Evolutionary conservation across 805 yeast genomes (phyloP).

Genomic region (Cyberlindnera amylophila): DNA sequence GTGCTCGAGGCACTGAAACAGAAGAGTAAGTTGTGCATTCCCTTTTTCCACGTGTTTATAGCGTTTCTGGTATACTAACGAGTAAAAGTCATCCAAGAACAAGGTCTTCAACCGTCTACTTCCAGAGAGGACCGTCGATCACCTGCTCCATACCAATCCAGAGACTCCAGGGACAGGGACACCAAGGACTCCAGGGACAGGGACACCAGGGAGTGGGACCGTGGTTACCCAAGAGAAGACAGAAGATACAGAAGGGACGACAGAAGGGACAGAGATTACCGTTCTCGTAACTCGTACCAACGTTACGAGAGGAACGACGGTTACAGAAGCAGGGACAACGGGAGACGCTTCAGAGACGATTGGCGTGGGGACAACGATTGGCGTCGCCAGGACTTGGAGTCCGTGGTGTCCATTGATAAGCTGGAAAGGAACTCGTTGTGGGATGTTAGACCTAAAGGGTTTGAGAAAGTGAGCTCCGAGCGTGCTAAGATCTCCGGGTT

Average conservation of each 20-base stretch:
- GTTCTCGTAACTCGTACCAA: slow-evolving; percentile 8
- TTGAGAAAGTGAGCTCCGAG: slow-evolving; percentile 69
- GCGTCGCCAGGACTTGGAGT: slow-evolving; percentile 31
- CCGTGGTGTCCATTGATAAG: slow-evolving; percentile 45
- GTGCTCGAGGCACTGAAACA: slow-evolving; percentile 24
- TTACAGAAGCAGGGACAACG: slow-evolving; percentile 5
- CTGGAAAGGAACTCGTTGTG: slow-evolving; percentile 55
- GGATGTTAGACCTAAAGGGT: slow-evolving; percentile 71
- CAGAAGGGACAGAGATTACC: slow-evolving; percentile 9
- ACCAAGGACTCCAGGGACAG: slow-evolving; percentile 1
- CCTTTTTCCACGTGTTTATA: no score
- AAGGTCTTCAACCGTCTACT: slow-evolving; percentile 2
- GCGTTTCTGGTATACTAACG: slow-evolving; percentile 4
- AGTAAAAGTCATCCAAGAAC: slow-evolving; percentile 16
- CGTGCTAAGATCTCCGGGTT: slow-evolving; percentile 76
- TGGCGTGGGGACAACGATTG: slow-evolving; percentile 1
- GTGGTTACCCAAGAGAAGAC: slow-evolving; percentile 1
- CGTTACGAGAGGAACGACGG: slow-evolving; percentile 3
- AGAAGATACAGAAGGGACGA: slow-evolving; percentile 1
- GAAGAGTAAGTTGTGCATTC: slow-evolving; percentile 23
- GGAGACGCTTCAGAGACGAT: neutral
- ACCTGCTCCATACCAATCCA: neutral
- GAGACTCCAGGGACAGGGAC: slow-evolving; percentile 8
- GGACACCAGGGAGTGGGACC: slow-evolving; percentile 1
- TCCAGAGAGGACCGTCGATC: neutral